Percentiles rank a stretch among this genome's conserved stretches.
These are phyloP conservation scores for Cryphonectria radicalis DNA, from an alignment of 2,329 filamentous ascomycete species.

Conservation along the genomic window DNA sequence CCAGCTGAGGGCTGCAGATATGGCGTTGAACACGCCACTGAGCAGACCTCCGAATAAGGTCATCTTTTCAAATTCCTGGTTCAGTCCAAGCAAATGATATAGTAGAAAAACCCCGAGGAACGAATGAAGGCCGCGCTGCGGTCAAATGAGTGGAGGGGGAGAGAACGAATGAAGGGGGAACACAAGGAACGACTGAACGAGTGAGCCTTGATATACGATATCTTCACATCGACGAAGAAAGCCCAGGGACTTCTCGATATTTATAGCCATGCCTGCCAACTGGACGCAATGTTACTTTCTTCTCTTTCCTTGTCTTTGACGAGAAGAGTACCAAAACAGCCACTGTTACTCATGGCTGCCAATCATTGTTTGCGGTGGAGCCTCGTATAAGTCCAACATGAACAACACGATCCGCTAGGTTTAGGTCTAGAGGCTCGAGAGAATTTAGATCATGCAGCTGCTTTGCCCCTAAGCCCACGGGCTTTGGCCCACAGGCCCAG, in stretches of 20 bases:
- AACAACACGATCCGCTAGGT: constrained; percentile 1
- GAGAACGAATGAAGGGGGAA: constrained; percentile 22
- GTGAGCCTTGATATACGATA: constrained; percentile 11
- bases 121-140: neutral
- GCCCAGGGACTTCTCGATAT: neutral
- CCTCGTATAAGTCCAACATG: constrained; percentile 11
- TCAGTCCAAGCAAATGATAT: constrained; percentile 24
- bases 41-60: constrained; percentile 31
- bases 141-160: neutral
- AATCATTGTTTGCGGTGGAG: neutral
- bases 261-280: constrained; percentile 11
- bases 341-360: neutral
- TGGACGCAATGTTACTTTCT: neutral
- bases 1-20: constrained; percentile 27
- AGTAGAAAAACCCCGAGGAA: neutral
- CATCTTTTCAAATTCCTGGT: constrained; percentile 31
- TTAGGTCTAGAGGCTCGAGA: constrained; percentile 13
- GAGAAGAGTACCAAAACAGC: neutral
- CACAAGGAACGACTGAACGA: constrained; percentile 6
- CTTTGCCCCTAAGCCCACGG: constrained; percentile 16
- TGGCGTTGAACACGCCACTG: constrained; percentile 3
- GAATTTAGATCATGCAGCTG: constrained; percentile 12
- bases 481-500: constrained; percentile 6
- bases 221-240: neutral
- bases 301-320: neutral